Base-by-base conservation (phyloP, 805 yeast genomes). In the Barnettozyma vustinii region DNA sequence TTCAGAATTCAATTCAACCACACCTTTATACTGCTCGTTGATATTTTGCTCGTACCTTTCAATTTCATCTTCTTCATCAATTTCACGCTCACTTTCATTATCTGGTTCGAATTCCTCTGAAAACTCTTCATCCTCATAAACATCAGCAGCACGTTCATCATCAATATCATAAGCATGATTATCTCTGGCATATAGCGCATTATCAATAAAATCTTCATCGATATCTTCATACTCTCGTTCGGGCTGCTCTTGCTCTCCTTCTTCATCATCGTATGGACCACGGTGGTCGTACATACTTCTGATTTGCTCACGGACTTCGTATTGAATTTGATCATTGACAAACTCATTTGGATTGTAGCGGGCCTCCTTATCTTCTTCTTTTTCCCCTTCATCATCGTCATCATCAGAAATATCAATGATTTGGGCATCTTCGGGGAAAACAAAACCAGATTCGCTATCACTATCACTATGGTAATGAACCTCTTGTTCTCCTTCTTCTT, bases 271-370 rank as follows among this genome's bases (percentile, higher is more conserved):
- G 23, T 21, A 44, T 2, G 46, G 45, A 39, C 32, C 25, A 13
- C 10, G n/a, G 12, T 13, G 9, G 5, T 25, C 40, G 20, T 55
- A 55, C 41, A 48, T 44, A 19, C 52, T 52, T 27, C 39, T 33
- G 13, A 13, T 18, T 25, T 56, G 60, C 5, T 52, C 54, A 46
- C 49, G 43, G 2, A 48, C 43, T 9, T 49, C 40, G 21, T 52
- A 53, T 6, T 41, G 16, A 1, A 42, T n/a, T 10, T 40, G 9
- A n/a, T 48, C 55, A 18, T 51, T 43, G 5, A 37, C 42, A 37
- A 55, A 56, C 27, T 35, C 40, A 4, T 40, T 27, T 15, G 56
- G 57, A 35, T 51, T 51, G 25, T 56, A 54, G 21, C 21, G 27
- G 12, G 26, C 48, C 19, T 48, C 53, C n/a, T n/a, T n/a, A 6